Conservation (phyloP, 352 stramenopile genomes). For the Globisporangium canariense region DNA sequence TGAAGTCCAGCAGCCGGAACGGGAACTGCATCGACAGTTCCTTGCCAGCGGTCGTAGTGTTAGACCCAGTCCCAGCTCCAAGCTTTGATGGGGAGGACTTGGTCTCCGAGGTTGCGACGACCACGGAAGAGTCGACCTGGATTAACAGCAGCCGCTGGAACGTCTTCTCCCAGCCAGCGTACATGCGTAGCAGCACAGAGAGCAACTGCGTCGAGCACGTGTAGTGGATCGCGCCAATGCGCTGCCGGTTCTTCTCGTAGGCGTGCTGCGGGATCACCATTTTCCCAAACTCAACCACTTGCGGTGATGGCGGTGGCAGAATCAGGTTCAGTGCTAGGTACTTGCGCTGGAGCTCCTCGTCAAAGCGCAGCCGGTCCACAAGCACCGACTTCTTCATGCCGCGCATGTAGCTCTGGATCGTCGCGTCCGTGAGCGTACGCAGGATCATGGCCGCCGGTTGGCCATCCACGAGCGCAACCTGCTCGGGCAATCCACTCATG, state of each 20-base stretch:
- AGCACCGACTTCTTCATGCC: constrained; percentile 93
- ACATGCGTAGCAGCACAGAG: constrained; percentile 81
- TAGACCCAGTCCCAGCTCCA: constrained; percentile 1
- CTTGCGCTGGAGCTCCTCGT: constrained; percentile 56
- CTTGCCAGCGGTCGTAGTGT: constrained; percentile 11
- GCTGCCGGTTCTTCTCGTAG: constrained; percentile 56
- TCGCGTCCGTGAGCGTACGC: constrained; percentile 81
- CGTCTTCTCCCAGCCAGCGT: constrained; percentile 87
- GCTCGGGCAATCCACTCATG: constrained; percentile 68
- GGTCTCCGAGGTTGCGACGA: background rate
- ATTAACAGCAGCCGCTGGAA: constrained; percentile 78
- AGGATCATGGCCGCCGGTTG: constrained; percentile 62
- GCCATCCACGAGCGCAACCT: constrained; percentile 55
- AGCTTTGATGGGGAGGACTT: background rate
- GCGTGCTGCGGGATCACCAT: constrained; percentile 68
- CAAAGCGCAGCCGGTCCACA: constrained; percentile 49
- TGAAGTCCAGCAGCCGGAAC: constrained; percentile 85
- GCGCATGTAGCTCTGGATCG: constrained; percentile 87
- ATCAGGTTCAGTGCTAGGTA: constrained; percentile 72
- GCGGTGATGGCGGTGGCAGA: constrained; percentile 22
- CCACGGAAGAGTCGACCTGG: constrained; percentile 35
- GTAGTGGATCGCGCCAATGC: constrained; percentile 42
- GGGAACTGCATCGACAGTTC: constrained; percentile 63
- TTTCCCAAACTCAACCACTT: constrained; percentile 63
- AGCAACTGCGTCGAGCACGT: constrained; percentile 67